Base-by-base conservation (phyloP, 75 land plant genomes). In the Cupressus sempervirens region DNA sequence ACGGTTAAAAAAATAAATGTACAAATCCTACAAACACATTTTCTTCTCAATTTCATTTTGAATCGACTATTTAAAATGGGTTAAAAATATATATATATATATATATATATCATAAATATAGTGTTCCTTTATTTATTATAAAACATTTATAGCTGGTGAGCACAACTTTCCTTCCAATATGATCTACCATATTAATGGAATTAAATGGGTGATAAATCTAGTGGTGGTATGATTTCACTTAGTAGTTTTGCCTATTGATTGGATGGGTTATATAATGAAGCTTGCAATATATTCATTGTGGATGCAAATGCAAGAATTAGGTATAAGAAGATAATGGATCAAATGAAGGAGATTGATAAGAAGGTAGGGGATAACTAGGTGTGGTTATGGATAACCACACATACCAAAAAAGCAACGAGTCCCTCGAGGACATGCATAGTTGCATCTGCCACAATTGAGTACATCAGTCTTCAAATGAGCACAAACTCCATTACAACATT, bases 401-500 rank as follows among this genome's bases (percentile, higher is more conserved):
- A 92, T 84, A 0, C 93, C 93, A 84, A 79, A 90, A 7, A 82
- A 14, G 80, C 94, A 93, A 0, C 46, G 58, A 14, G 29, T 56
- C 20, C 82, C 84, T 14, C 56, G 56, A 7, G 84, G 90, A 84
- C 95, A 93, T 40, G 84, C 72, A 35, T 86, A 77, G 13, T 45
- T 56, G 82, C 95, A 93, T 15, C 40, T 40, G 26, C 95, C 95
- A 84, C 95, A 93, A 76, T 92, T 81, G 56, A 83, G 81, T 1
- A 88, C 89, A 48, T 86, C 87, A 2, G 54, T 68, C 32, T 84
- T 86, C 4, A 81, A 62, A 65, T 93, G 73, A 3, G 85, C 79
- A 68, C 93, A 93, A 2, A 84, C 4, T 14, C 93, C 93, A 9
- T 82, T 74, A 65, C 95, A 93, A 75, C 95, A 93, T 52, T 84